Conservation (phyloP, 495 filamentous ascomycete species). For the Trichoderma asperelloides region DNA sequence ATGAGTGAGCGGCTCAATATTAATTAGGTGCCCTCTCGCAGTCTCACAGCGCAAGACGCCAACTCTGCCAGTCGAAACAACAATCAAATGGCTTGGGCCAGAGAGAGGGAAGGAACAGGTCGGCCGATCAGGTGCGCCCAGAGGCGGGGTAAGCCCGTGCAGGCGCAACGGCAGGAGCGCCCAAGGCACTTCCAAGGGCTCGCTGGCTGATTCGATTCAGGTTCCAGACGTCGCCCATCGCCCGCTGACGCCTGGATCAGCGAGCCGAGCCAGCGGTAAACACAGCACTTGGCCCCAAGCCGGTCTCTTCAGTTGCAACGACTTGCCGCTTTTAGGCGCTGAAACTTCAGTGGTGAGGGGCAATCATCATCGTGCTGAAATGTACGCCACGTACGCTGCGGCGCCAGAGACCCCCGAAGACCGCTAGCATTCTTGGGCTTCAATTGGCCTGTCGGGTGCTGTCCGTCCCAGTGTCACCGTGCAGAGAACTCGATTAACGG, state of each 20-base stretch:
- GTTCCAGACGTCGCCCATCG: background rate
- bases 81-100: background rate
- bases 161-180: background rate
- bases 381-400: slow-evolving; percentile 4
- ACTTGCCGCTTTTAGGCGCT: slow-evolving; percentile 8
- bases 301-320: background rate
- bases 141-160: background rate
- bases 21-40: no score
- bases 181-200: background rate
- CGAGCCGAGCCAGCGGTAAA: background rate
- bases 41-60: no score
- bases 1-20: no score
- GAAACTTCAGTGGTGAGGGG: slow-evolving; percentile 2
- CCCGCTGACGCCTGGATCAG: background rate
- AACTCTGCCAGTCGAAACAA: no score
- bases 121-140: background rate
- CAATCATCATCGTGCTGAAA: slow-evolving; percentile 5
- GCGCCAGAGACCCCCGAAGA: background rate
- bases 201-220: background rate
- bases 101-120: background rate
- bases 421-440: slow-evolving; percentile 5
- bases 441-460: background rate
- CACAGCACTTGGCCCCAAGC: no score
- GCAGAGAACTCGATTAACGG: background rate
- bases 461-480: slow-evolving; percentile 6